Evolutionary conservation across 257 asterid species (phyloP).

Genomic region (Solanum pennellii): DNA sequence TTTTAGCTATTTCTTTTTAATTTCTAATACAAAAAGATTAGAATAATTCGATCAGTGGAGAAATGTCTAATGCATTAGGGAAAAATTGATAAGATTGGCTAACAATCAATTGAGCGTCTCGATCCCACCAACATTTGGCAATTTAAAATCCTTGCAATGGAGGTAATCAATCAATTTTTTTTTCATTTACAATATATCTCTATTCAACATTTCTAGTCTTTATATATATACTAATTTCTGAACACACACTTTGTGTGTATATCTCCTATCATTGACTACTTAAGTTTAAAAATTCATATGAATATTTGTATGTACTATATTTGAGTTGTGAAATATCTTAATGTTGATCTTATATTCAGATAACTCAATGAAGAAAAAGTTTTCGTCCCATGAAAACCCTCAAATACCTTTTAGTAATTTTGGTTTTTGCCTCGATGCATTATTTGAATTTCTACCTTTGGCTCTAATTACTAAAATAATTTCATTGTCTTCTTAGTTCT

Average conservation of each 20-base stretch:
- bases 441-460: neutral
- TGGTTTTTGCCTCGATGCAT: neutral
- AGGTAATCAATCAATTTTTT: slow-evolving; percentile 4
- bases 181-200: neutral
- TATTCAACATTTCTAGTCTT: neutral
- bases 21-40: neutral
- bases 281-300: neutral
- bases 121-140: slow-evolving; percentile 24
- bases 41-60: slow-evolving; percentile 16
- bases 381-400: neutral
- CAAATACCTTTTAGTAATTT: neutral
- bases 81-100: slow-evolving; percentile 10
- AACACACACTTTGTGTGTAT: neutral
- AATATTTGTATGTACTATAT: neutral
- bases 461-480: neutral
- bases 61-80: slow-evolving; percentile 20
- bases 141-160: slow-evolving; percentile 14
- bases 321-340: neutral
- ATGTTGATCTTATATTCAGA: neutral
- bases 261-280: neutral
- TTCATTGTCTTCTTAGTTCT: neutral
- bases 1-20: neutral
- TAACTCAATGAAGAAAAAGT: neutral
- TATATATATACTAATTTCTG: neutral
- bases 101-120: slow-evolving; percentile 12